Conservation (phyloP, 2,329 filamentous ascomycete genomes). For the Phoma sp. region DNA sequence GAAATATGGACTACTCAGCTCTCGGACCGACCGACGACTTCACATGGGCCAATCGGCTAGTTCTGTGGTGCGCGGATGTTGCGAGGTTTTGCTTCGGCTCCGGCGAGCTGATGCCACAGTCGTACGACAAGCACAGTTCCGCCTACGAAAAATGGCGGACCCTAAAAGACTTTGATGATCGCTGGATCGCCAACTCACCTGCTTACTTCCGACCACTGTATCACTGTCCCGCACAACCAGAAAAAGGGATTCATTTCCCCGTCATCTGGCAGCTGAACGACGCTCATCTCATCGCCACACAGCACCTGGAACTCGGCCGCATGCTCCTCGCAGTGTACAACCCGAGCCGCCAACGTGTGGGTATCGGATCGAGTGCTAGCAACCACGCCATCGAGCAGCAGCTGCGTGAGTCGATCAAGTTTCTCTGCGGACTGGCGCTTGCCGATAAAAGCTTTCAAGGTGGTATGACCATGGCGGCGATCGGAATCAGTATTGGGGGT, state of each 20-base stretch:
- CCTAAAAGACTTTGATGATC: background rate
- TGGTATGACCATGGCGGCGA: background rate
- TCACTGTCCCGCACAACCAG: background rate
- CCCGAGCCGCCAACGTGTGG: background rate
- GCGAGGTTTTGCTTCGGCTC: slow-evolving; percentile 1
- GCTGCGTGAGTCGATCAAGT: background rate
- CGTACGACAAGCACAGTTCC: background rate
- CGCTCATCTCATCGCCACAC: background rate
- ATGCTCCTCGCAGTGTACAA: background rate
- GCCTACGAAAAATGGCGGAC: background rate
- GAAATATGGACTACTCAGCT: background rate
- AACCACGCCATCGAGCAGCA: background rate
- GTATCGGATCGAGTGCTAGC: background rate
- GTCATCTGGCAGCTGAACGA: background rate
- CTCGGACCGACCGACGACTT: background rate
- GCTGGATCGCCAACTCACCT: background rate
- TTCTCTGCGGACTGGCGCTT: background rate
- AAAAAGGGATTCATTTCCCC: background rate
- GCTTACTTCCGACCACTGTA: background rate
- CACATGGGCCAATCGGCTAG: background rate
- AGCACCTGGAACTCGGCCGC: slow-evolving; percentile 1
- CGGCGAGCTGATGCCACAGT: background rate
- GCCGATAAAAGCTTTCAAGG: background rate
- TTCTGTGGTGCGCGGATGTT: slow-evolving; percentile 2
- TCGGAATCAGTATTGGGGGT: background rate